Evolutionary conservation across 75 land plant species (phyloP), one percentile per base, ranked within the genome.

Genomic region (Gnetum montanum): DNA sequence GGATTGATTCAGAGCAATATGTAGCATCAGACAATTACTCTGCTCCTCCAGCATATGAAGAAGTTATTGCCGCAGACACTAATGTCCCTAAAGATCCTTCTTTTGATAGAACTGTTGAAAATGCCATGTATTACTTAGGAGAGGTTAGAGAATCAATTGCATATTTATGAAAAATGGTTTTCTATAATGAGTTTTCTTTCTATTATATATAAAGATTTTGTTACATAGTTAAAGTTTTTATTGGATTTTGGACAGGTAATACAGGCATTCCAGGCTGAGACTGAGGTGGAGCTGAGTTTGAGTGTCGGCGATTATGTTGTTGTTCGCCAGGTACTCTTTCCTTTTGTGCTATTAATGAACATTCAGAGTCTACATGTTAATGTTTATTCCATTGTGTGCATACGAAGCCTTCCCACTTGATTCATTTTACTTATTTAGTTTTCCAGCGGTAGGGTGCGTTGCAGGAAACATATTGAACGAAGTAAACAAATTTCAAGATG

Each of bases 1-100:
- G 84, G 6, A 80, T 70, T 61, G 92, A 84, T 66, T 73, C 82
- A 20, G 36, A 79, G 54, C 82, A 85, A 34, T 35, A 35, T 11
- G 27, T 40, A 18, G 26, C 29, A 35, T 66, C 19, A n/a, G 28
- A 64, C 23, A 40, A 24, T 36, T 31, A 68, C 65, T 51, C 71
- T 6, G 67, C 76, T n/a, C 84, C 77, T 44, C 77, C 81, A 56
- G 11, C 49, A 26, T 53, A 64, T 34, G 57, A 63, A 18, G 31
- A 25, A 41, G 34, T 40, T 7, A 66, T 23, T 22, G 20, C 43
- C 16, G 35, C 31, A n/a, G 54, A 24, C 24, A 40, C 53, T 64
- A 73, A 29, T 69, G 38, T 64, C 58, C 52, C 77, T 47, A 65
- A 49, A 37, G 19, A 50, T 33, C 24, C 34, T 31, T 20, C 68